phyloP scores from a whole-genome alignment of 2,329 filamentous ascomycete species.

The Chrysosporium keratinophilum region DNA sequence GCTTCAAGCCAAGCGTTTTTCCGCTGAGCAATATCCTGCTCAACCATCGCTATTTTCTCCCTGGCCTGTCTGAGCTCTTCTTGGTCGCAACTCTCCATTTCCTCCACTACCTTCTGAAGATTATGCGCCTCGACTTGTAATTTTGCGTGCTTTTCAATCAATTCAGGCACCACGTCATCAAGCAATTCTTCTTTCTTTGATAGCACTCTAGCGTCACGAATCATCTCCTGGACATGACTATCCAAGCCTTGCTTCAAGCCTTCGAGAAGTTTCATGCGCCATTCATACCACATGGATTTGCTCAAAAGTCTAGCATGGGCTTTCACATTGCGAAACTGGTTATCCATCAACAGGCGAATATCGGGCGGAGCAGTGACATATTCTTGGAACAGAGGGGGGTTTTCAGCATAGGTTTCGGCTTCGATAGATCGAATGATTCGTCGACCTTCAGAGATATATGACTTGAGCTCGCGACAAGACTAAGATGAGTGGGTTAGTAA shows the following conservation, averaged over 20 bases:
- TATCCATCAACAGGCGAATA: slow-evolving; percentile 80
- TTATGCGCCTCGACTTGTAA: slow-evolving; percentile 56
- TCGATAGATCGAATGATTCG: slow-evolving; percentile 87
- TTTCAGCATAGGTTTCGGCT: slow-evolving; percentile 75
- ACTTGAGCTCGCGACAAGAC: slow-evolving; percentile 89
- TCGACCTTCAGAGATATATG: slow-evolving; percentile 88
- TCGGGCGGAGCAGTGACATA: slow-evolving; percentile 79
- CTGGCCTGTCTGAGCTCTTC: slow-evolving; percentile 65
- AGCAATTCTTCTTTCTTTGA: slow-evolving; percentile 59
- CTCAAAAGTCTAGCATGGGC: slow-evolving; percentile 79
- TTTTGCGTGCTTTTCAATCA: slow-evolving; percentile 51
- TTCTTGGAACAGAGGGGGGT: slow-evolving; percentile 81
- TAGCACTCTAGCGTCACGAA: slow-evolving; percentile 58
- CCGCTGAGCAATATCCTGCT: slow-evolving; percentile 60
- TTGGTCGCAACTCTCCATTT: slow-evolving; percentile 55
- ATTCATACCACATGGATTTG: slow-evolving; percentile 97
- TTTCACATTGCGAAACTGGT: slow-evolving; percentile 95
- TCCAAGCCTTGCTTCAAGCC: slow-evolving; percentile 72
- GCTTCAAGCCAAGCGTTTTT: slow-evolving; percentile 57
- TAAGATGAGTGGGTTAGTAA: slow-evolving; percentile 25
- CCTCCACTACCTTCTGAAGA: slow-evolving; percentile 60
- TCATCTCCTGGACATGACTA: slow-evolving; percentile 66
- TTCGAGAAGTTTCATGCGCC: slow-evolving; percentile 80
- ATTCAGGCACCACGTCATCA: slow-evolving; percentile 53
- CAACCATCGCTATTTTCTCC: slow-evolving; percentile 53